Base-by-base conservation (phyloP, 768 basidiomycete genomes). In the Lactifluus hygrophoroides region DNA sequence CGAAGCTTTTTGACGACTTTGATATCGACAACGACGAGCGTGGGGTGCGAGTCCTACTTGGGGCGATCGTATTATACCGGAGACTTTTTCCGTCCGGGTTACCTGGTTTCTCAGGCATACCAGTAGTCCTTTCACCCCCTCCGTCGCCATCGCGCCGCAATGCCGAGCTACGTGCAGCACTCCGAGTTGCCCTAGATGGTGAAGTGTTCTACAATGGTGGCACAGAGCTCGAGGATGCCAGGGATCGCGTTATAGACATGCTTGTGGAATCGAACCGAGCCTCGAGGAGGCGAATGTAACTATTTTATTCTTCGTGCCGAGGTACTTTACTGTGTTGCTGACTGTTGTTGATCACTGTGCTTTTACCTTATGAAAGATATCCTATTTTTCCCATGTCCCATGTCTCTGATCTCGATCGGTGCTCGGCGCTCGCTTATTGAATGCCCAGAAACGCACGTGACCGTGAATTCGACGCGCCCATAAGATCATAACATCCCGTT, bases 171-270 rank as follows among this genome's bases (percentile, higher is more conserved):
- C 70, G 76, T 51, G 70, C 72, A 45, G 70, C 73, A 42, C 68
- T 90, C 53, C 73, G 83, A 58, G 73, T 75, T 14, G 77, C 76
- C 32, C 72, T 90, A 38, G 88, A 84, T 23, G 75, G 73, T 37
- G 70, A 68, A 23, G 79, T 77, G 51, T 82, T 83, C 65, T 75
- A 75, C 54, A 65, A 55, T 23, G 70, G 64, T 25, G 67, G 67
- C 30, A 65, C 67, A 40, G 62, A 67, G 27, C 68, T 90, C 53
- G 88, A 90, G 68, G 87, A 90, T 59, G 88, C 87, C 47, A 76
- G 84, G 56, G 89, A 90, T 69, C 72, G 77, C n/a, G 83, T 83
- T 35, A 86, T 89, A 47, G 89, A 91, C 72, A 74, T 85, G 75
- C 75, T 90, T 47, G 76, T 79, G 3, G 73, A 72, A 54, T 51